Evolutionary conservation across 2,329 filamentous ascomycete genomes (phyloP).

Genomic region (Aspergillus oerlinghausenensis): DNA sequence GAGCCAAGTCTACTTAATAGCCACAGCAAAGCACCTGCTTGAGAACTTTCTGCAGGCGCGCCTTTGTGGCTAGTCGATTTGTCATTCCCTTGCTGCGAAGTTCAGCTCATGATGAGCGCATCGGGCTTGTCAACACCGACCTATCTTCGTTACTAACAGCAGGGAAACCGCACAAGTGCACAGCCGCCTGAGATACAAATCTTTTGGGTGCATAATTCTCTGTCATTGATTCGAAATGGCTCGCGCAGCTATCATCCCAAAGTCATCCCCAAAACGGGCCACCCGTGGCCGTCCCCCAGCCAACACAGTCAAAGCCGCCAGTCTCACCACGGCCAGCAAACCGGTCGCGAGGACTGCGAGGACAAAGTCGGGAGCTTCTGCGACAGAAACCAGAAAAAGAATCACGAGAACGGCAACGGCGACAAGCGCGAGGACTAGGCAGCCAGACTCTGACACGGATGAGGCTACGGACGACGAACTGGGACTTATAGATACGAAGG

Average conservation of each 20-base stretch:
- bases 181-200: neutral
- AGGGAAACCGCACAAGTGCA: neutral
- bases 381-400: constrained; percentile 11
- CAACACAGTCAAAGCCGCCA: constrained; percentile 6
- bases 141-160: neutral
- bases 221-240: constrained; percentile 14
- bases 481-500: constrained; percentile 10
- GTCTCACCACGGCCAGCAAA: constrained; percentile 7
- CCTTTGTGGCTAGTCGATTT: neutral
- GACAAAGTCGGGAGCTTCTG: constrained; percentile 7
- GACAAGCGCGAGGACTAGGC: neutral
- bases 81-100: neutral
- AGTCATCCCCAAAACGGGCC: constrained; percentile 16
- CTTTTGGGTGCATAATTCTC: neutral
- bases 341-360: constrained; percentile 8
- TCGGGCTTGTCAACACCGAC: neutral
- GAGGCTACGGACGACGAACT: constrained; percentile 25
- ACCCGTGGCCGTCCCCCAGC: constrained; percentile 17
- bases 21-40: neutral
- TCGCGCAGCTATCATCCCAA: constrained; percentile 23
- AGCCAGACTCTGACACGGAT: constrained; percentile 13
- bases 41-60: neutral
- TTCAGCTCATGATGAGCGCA: constrained; percentile 1
- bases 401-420: constrained; percentile 4
- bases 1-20: neutral